These are phyloP conservation scores for Cryptosporidium tyzzeri DNA, from an alignment of 169 alveolate species.

Conservation along the genomic window DNA sequence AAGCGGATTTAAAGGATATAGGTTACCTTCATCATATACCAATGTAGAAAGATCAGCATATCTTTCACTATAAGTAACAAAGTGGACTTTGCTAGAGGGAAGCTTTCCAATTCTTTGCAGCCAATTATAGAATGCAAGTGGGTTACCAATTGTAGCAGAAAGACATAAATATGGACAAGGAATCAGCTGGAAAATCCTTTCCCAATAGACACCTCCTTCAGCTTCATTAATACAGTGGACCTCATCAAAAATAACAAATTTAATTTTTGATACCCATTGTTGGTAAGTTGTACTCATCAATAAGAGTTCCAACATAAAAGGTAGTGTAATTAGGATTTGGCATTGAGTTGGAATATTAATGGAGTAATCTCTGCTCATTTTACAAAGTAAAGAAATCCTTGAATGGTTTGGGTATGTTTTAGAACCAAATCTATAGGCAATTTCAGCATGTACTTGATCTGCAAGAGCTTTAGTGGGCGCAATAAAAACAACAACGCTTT, in stretches of 20 bases:
- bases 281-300: constrained; percentile 84
- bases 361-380: constrained; percentile 83
- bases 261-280: constrained; percentile 82
- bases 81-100: constrained; percentile 81
- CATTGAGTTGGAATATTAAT: constrained; percentile 84
- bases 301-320: constrained; percentile 88
- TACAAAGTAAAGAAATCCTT: constrained; percentile 74
- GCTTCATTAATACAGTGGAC: constrained; percentile 86
- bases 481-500: constrained; percentile 89
- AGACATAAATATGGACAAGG: constrained; percentile 93
- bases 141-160: constrained; percentile 93
- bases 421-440: constrained; percentile 90
- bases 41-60: constrained; percentile 85
- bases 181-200: constrained; percentile 85
- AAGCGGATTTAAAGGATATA: constrained; percentile 67
- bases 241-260: constrained; percentile 90
- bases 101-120: constrained; percentile 78
- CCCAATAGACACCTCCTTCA: constrained; percentile 77
- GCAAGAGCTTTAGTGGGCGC: constrained; percentile 92
- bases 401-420: constrained; percentile 84
- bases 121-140: constrained; percentile 86
- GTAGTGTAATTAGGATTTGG: constrained; percentile 90
- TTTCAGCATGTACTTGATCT: constrained; percentile 91
- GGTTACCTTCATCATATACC: constrained; percentile 77
- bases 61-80: constrained; percentile 84